Conservation (phyloP, 2,329 filamentous ascomycete genomes). For the Cordyceps cateniannulata region DNA sequence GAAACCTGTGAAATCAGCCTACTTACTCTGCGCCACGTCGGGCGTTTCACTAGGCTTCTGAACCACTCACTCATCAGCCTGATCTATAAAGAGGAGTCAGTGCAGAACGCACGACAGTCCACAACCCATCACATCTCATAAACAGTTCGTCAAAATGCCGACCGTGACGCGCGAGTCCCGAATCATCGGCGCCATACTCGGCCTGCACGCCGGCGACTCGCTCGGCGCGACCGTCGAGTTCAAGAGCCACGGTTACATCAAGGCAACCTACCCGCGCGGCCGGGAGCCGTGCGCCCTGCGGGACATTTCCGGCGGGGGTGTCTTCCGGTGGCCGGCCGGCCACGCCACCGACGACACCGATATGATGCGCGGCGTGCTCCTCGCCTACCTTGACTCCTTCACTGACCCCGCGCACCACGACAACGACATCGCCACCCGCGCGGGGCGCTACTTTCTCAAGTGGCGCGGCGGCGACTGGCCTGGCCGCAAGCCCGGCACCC, state of each 20-base stretch:
- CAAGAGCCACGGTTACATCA: slow-evolving; percentile 26
- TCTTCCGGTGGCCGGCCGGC: slow-evolving; percentile 35
- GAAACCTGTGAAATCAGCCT: too few species aligned
- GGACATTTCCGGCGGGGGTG: slow-evolving; percentile 38
- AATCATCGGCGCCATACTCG: slow-evolving; percentile 37
- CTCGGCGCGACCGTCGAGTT: slow-evolving; percentile 42
- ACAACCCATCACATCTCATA: background rate
- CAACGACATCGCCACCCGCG: slow-evolving; percentile 22
- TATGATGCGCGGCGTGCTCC: slow-evolving; percentile 37
- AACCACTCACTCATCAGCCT: background rate
- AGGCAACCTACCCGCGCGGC: slow-evolving; percentile 25
- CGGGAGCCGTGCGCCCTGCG: slow-evolving; percentile 23
- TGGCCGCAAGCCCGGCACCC: slow-evolving; percentile 24
- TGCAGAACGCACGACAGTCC: background rate
- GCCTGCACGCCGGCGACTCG: slow-evolving; percentile 40
- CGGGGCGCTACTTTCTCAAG: slow-evolving; percentile 33
- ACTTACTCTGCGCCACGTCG: slow-evolving; percentile 21
- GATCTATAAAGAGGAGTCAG: background rate
- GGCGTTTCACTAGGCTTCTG: background rate
- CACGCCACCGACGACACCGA: slow-evolving; percentile 44
- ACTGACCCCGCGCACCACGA: background rate
- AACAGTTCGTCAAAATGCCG: background rate
- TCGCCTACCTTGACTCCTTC: slow-evolving; percentile 29
- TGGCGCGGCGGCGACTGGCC: slow-evolving; percentile 40
- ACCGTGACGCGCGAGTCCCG: slow-evolving; percentile 18